Percentiles rank a stretch among this genome's conserved stretches.
Conservation (phyloP, 2,329 filamentous ascomycete species). For the Zymoseptoria passerinii region DNA sequence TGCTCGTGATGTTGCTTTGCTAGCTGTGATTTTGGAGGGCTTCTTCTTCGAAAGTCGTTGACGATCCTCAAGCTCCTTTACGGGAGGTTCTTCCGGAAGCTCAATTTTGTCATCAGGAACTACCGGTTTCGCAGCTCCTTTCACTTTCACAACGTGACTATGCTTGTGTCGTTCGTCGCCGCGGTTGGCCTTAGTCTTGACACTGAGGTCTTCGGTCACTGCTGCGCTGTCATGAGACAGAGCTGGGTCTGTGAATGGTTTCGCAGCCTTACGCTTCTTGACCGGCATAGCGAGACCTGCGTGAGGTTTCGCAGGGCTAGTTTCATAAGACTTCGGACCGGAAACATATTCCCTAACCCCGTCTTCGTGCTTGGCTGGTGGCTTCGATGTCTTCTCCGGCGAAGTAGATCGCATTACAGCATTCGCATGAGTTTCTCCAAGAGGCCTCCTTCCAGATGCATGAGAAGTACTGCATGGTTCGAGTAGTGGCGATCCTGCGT, state of each 20-base stretch:
- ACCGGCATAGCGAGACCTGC: not conserved
- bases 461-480: not conserved
- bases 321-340: not conserved
- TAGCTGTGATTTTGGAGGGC: not conserved
- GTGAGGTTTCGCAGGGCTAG: not conserved
- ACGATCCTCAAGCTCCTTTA: not conserved
- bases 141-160: not conserved
- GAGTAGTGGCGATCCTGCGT: not conserved
- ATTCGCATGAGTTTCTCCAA: conserved; percentile 9
- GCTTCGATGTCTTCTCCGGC: conserved; percentile 3
- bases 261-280: not conserved
- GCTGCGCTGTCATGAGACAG: not conserved
- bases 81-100: not conserved
- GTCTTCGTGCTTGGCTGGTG: conserved; percentile 4
- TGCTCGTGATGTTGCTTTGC: not conserved
- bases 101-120: not conserved
- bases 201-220: not conserved
- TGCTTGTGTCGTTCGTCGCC: not conserved
- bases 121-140: not conserved
- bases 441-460: not conserved
- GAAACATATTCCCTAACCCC: not conserved
- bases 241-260: not conserved
- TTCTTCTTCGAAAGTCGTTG: not conserved
- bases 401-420: conserved; percentile 1
- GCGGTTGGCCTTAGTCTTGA: not conserved